A percentile compares a stretch with the other conserved stretches of the same genome.
phyloP scores from a whole-genome alignment of 768 basidiomycete species.

The Grammothele lineata region DNA sequence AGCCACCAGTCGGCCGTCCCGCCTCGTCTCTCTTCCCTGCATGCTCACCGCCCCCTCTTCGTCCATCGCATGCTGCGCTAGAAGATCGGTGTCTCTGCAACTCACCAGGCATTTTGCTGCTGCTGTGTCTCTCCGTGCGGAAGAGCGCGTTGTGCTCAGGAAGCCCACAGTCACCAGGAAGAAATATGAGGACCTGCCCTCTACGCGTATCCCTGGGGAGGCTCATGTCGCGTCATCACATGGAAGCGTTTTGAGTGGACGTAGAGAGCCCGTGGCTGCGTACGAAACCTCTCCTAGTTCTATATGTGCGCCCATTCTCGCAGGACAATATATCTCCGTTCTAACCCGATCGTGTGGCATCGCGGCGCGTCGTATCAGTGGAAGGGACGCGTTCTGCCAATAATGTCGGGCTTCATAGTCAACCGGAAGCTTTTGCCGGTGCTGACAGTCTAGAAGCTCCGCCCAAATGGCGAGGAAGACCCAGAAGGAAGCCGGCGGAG shows the following conservation, averaged over 20 bases:
- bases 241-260: too few relatives aligned
- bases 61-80: constrained; percentile 5
- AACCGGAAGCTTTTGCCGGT: too few relatives aligned
- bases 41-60: constrained; percentile 15
- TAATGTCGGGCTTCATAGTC: too few relatives aligned
- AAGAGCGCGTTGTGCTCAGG: constrained; percentile 1
- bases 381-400: neutral
- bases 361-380: neutral
- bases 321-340: constrained; percentile 1
- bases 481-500: too few relatives aligned
- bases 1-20: neutral
- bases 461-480: too few relatives aligned
- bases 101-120: neutral
- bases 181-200: constrained; percentile 56
- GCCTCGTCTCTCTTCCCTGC: constrained; percentile 5
- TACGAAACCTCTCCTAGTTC: neutral
- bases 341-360: neutral
- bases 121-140: neutral
- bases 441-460: too few relatives aligned
- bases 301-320: constrained; percentile 14
- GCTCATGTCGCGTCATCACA: too few relatives aligned
- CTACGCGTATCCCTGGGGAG: constrained; percentile 37
- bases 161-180: constrained; percentile 39
- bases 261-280: constrained; percentile 7
- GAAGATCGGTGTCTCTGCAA: neutral